phyloP scores from a whole-genome alignment of 768 basidiomycete species.

The Fistulinella prunicolor region DNA sequence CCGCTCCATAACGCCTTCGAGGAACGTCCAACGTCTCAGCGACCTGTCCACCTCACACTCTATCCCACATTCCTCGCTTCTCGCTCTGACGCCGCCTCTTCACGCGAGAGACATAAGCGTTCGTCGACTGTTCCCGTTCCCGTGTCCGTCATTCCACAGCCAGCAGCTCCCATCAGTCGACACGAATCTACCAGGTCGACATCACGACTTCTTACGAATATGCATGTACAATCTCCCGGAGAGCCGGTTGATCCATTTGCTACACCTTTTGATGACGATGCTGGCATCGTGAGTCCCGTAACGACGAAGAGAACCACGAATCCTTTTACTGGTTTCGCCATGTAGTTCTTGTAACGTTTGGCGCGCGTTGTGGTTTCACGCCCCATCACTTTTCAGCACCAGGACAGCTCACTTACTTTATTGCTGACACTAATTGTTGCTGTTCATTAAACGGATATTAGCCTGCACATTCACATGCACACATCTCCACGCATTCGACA shows the following conservation, averaged over 20 bases:
- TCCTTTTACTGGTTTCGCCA: slow-evolving; percentile 43
- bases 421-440: slow-evolving; percentile 10
- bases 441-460: slow-evolving; percentile 12
- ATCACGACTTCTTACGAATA: slow-evolving; percentile 44
- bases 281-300: slow-evolving; percentile 31
- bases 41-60: slow-evolving; percentile 13
- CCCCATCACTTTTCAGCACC: not conserved
- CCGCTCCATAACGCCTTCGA: slow-evolving; percentile 45
- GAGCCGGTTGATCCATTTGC: slow-evolving; percentile 53
- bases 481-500: not conserved
- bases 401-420: slow-evolving; percentile 12
- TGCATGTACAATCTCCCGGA: slow-evolving; percentile 39
- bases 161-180: slow-evolving; percentile 15
- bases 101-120: slow-evolving; percentile 19
- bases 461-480: slow-evolving; percentile 5
- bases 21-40: slow-evolving; percentile 14
- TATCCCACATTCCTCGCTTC: slow-evolving; percentile 17
- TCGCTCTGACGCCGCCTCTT: slow-evolving; percentile 4
- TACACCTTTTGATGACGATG: slow-evolving; percentile 79
- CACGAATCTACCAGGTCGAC: slow-evolving; percentile 34
- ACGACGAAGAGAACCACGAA: slow-evolving; percentile 50
- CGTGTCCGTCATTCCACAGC: slow-evolving; percentile 13
- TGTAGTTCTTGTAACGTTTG: slow-evolving; percentile 20
- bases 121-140: slow-evolving; percentile 22
- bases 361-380: not conserved